A percentile compares a stretch with the other conserved stretches of the same genome.
Evolutionary conservation across 2,329 filamentous ascomycete genomes (phyloP).

Genomic region (Diaporthe citri): DNA sequence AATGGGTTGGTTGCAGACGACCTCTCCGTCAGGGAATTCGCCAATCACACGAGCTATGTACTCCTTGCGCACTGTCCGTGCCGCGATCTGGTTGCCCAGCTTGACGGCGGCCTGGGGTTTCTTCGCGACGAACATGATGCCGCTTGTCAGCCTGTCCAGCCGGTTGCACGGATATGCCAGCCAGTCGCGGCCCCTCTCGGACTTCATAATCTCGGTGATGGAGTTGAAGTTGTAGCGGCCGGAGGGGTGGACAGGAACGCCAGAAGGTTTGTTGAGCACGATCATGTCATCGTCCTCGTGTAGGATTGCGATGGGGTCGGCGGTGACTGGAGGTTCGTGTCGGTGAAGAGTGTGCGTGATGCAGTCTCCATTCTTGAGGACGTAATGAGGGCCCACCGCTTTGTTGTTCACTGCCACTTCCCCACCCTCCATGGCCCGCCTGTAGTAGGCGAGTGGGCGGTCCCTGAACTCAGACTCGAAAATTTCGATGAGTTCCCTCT

Average conservation of each 20-base stretch:
- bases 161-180: conserved; percentile 83
- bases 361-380: conserved; percentile 88
- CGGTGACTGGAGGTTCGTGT: conserved; percentile 93
- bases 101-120: conserved; percentile 82
- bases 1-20: conserved; percentile 94
- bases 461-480: conserved; percentile 95
- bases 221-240: conserved; percentile 97
- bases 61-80: conserved; percentile 90
- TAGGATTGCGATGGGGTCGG: conserved; percentile 82
- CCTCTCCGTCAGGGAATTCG: conserved; percentile 89
- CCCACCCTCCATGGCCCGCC: conserved; percentile 83
- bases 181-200: conserved; percentile 72
- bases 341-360: conserved; percentile 95
- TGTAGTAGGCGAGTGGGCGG: conserved; percentile 87
- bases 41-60: conserved; percentile 94
- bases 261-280: conserved; percentile 96
- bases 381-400: conserved; percentile 73
- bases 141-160: conserved; percentile 93
- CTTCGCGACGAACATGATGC: conserved; percentile 98
- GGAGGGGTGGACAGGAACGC: conserved; percentile 94
- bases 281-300: conserved; percentile 95
- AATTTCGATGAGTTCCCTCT: conserved; percentile 83
- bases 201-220: conserved; percentile 91
- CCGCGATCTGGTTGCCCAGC: conserved; percentile 81
- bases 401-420: conserved; percentile 85